A percentile compares a stretch with the other conserved stretches of the same genome.
phyloP scores from a whole-genome alignment of 441 rosid genomes.

The Erodium trifolium region DNA sequence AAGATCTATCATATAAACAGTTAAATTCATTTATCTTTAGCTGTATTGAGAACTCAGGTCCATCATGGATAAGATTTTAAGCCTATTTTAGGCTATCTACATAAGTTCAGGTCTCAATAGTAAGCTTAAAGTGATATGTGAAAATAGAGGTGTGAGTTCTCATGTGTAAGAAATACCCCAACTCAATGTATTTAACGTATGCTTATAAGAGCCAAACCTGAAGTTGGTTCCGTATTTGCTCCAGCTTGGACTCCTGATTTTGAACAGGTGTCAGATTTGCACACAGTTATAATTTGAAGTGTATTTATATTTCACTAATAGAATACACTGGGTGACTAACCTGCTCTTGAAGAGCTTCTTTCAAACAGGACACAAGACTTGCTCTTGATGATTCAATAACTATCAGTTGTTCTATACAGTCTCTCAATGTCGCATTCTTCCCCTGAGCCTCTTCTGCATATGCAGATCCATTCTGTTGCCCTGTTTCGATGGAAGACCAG shows the following conservation, averaged over 20 bases:
- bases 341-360: slow-evolving; percentile 86
- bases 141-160: too few species aligned
- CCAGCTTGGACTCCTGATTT: slow-evolving; percentile 72
- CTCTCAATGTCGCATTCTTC: slow-evolving; percentile 49
- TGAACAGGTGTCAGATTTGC: slow-evolving; percentile 18
- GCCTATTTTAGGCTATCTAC: not conserved
- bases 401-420: slow-evolving; percentile 62
- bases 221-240: slow-evolving; percentile 59
- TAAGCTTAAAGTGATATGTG: too few species aligned
- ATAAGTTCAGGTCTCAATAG: too few species aligned
- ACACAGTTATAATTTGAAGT: slow-evolving; percentile 9
- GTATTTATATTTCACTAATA: not conserved
- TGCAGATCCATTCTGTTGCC: not conserved
- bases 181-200: not conserved
- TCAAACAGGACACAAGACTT: slow-evolving; percentile 59
- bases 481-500: slow-evolving; percentile 19
- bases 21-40: not conserved
- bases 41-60: not conserved
- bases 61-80: not conserved
- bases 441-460: slow-evolving; percentile 45
- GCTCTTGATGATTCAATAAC: slow-evolving; percentile 57
- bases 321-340: slow-evolving; percentile 30
- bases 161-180: too few species aligned
- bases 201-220: slow-evolving; percentile 43
- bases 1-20: not conserved